These are phyloP conservation scores for Fragaria vesca DNA, from an alignment of 306 rosid genomes.

Conservation along the genomic window DNA sequence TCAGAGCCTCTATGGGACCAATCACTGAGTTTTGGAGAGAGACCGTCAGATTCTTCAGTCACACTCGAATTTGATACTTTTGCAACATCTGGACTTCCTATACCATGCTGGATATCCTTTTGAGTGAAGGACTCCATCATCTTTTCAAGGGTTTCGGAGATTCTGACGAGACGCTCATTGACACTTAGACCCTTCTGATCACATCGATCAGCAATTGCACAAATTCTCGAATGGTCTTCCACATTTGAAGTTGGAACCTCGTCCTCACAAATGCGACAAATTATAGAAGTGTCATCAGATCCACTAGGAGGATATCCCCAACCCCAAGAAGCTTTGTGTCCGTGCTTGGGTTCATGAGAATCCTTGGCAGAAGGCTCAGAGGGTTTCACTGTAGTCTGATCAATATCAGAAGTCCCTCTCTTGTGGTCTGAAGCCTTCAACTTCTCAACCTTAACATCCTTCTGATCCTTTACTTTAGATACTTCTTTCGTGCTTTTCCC, in stretches of 20 bases:
- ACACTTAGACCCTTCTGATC: slow-evolving; percentile 90
- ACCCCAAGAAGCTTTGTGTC: slow-evolving; percentile 86
- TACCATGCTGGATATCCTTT: slow-evolving; percentile 74
- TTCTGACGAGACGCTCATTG: slow-evolving; percentile 80
- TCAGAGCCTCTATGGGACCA: slow-evolving; percentile 97
- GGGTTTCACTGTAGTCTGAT: slow-evolving; percentile 55
- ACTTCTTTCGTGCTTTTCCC: slow-evolving; percentile 55
- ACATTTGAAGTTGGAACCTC: slow-evolving; percentile 88
- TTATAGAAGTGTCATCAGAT: slow-evolving; percentile 78
- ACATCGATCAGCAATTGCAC: slow-evolving; percentile 95
- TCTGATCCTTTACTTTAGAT: slow-evolving; percentile 58
- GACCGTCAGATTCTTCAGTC: slow-evolving; percentile 89
- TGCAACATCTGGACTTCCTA: slow-evolving; percentile 93
- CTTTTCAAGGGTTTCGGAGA: slow-evolving; percentile 84
- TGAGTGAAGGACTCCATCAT: slow-evolving; percentile 70
- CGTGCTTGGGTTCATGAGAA: slow-evolving; percentile 85
- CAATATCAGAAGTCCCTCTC: slow-evolving; percentile 51
- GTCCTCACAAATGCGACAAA: slow-evolving; percentile 99
- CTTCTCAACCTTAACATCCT: slow-evolving; percentile 56
- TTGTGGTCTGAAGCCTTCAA: slow-evolving; percentile 46
- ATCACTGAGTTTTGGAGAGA: slow-evolving; percentile 93
- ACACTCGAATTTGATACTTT: slow-evolving; percentile 89
- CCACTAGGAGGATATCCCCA: slow-evolving; percentile 76
- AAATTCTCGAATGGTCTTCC: slow-evolving; percentile 94
- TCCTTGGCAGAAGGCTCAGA: slow-evolving; percentile 66